Evolutionary conservation across 805 yeast species (phyloP).

Genomic region (Starmerella bombicola): DNA sequence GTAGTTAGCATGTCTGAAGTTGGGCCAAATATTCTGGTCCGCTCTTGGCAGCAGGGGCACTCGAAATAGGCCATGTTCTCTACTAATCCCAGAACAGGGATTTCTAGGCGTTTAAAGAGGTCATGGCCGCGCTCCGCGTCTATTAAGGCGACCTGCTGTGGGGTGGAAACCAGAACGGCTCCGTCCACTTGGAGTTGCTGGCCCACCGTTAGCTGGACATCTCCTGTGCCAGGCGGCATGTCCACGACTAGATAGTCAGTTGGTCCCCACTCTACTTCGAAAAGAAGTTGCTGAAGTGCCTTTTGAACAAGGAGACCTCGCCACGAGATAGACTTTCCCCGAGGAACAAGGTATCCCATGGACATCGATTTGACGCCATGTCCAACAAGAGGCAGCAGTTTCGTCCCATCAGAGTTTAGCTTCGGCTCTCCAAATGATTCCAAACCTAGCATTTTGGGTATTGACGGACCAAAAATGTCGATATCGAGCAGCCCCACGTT

Average conservation of each 20-base stretch:
- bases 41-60: constrained; percentile 67
- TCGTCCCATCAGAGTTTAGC: constrained; percentile 35
- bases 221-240: constrained; percentile 91
- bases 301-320: constrained; percentile 79
- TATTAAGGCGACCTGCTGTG: constrained; percentile 70
- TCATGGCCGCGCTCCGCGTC: constrained; percentile 72
- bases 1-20: constrained; percentile 45
- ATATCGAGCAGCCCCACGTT: constrained; percentile 63
- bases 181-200: constrained; percentile 69
- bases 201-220: constrained; percentile 68
- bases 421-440: constrained; percentile 49
- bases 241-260: constrained; percentile 58
- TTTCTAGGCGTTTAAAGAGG: constrained; percentile 59
- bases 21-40: constrained; percentile 60
- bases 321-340: constrained; percentile 65
- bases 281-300: constrained; percentile 70
- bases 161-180: constrained; percentile 71
- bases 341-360: constrained; percentile 67
- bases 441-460: constrained; percentile 60
- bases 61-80: constrained; percentile 70
- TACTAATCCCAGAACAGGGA: constrained; percentile 65
- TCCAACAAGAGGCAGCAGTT: constrained; percentile 52
- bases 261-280: constrained; percentile 63
- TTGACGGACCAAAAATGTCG: constrained; percentile 75
- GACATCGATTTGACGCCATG: constrained; percentile 78